Conservation (phyloP, 164 flowering plant species). For the Litsea cubeba region DNA sequence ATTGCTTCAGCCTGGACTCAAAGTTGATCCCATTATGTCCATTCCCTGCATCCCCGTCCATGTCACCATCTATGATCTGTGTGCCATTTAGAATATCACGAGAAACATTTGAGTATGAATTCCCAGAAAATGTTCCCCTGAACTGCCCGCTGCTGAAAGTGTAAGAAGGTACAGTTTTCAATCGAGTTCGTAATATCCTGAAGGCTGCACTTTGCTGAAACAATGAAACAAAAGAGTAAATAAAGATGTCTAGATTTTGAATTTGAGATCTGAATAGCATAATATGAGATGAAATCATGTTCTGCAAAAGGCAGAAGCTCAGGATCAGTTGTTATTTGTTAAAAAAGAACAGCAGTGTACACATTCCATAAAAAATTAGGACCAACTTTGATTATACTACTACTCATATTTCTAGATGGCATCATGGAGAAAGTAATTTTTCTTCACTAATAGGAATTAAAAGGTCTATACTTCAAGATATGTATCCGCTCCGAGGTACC, state of each 20-base stretch:
- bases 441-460: too few relatives aligned
- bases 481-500: too few relatives aligned
- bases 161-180: slow-evolving; percentile 73
- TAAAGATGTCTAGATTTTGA: background rate
- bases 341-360: too few relatives aligned
- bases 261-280: background rate
- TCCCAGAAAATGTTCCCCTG: slow-evolving; percentile 19
- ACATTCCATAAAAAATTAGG: too few relatives aligned
- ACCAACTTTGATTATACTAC: too few relatives aligned
- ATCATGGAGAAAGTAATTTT: too few relatives aligned
- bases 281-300: too few relatives aligned
- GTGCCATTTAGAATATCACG: slow-evolving; percentile 11
- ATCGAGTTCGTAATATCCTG: slow-evolving; percentile 66
- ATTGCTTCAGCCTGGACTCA: slow-evolving; percentile 54
- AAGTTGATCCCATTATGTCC: slow-evolving; percentile 59
- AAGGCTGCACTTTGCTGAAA: slow-evolving; percentile 95
- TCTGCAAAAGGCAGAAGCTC: too few relatives aligned
- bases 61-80: slow-evolving; percentile 17
- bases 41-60: slow-evolving; percentile 31
- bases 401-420: too few relatives aligned
- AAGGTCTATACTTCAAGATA: too few relatives aligned
- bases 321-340: too few relatives aligned
- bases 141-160: slow-evolving; percentile 49
- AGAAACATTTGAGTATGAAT: slow-evolving; percentile 13
- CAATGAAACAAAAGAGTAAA: background rate